Evolutionary conservation across 2,329 filamentous ascomycete genomes (phyloP), one percentile per base, ranked within the genome.

Genomic region (Claviceps sp.): DNA sequence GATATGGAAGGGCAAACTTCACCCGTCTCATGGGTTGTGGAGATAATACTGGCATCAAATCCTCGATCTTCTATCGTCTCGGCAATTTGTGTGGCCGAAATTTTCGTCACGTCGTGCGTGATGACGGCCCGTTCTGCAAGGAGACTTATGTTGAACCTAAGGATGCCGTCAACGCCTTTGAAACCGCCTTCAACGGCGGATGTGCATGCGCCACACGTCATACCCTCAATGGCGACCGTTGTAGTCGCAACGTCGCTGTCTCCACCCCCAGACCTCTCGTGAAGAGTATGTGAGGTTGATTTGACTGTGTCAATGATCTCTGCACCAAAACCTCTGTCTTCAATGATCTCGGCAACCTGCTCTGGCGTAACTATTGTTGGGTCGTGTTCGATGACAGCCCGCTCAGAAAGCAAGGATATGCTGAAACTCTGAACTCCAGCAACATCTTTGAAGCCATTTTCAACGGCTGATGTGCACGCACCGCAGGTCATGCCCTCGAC

Each of bases 121-220:
- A 96, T 81, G 40, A 96, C 85, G 4, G 90, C 91, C 54, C 91
- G 82, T 66, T 97, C 93, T 4, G 93, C 94, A 36, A 97, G 76
- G 58, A 98, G 72, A 68, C 88, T 95, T 66, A 98, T 94, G 63
- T 95, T 95, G 73, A 97, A 95, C 57, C 89, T 87, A 52, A 88
- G 64, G 16, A 97, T 68, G 22, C 93, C 93, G 9, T 86, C 80
- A 2, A 91, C 68, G 56, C 78, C 79, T 58, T 81, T 79, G 68
- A 98, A 93, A 3, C 86, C 88, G 49, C 80, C 77, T 62, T 96
- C 87, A 1, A 97, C 82, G 5, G 91, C 89, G 1, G 91, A 91
- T 0, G 93, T 97, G 68, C 93, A 98, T 43, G 93, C 88, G 22
- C 91, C 91, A 64, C 93, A 97, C 1, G 93, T 98, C 93, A 98